Evolutionary conservation across 257 asterid genomes (phyloP), one percentile per base, ranked within the genome.

Genomic region (Solanum rostratum): DNA sequence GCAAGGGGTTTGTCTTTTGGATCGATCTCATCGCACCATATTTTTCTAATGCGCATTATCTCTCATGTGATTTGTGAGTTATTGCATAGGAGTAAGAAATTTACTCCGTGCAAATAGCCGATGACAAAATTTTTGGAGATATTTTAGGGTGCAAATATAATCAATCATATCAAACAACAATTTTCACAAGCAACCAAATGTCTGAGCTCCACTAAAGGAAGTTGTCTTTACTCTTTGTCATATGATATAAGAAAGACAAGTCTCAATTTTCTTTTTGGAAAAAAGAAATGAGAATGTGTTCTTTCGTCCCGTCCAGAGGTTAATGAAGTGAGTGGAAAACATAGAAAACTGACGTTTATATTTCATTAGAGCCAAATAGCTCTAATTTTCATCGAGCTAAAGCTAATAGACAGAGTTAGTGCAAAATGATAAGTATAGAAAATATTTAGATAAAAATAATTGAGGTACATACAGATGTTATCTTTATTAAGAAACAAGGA

Each of bases 191-290:
- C 43, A n/a, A 71, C 80, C 20, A 71, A 71, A 71, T n/a, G 33
- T 12, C 55, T 71, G 55, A 71, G 55, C 53, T 71, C 80, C 80
- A 71, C 37, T 43, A 5, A 43, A 41, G 80, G 12, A 70, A 12
- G 79, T 70, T 15, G 55, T 71, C 29, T 22, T 54, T 2, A 18
- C 24, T 54, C 22, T 54, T 43, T 39, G 45, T 70, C 54, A 41
- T 50, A 50, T 70, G 37, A 71, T 71, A n/a, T 2, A 43, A 71
- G 80, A 71, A 71, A n/a, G 20, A 66, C 37, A 71, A n/a, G 29
- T 70, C 37, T 12, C 55, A 43, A 11, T 20, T 41, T n/a, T 41
- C 18, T 12, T 70, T 55, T 39, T 9, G 18, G 1, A 11, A 41
- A 41, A 39, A 19, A 18, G 10, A 1, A 1, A 70, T 4, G 80